Base-by-base conservation (phyloP, 176 grass and related monocot genomes). In the Aegilops speltoides region DNA sequence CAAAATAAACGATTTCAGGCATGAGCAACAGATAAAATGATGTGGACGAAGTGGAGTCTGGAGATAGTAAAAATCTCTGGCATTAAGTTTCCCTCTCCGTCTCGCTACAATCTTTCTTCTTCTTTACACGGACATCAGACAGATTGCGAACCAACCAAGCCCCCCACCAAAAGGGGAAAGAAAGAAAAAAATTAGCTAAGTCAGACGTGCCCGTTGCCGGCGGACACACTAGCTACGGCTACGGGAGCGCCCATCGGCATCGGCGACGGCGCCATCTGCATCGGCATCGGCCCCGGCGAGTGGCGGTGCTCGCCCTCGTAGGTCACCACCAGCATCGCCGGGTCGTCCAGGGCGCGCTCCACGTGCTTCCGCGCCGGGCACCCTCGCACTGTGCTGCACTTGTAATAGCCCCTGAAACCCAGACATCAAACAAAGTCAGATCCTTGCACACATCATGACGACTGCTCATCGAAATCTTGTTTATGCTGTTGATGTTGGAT, bases 351-450 rank as follows among this genome's bases (percentile, higher is more conserved):
- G 24, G 96, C 96, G 68, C 96, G 84, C 93, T 98, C 96, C 45
- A 98, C 96, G 72, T 98, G 96, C 88, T 98, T 98, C 89, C 96
- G 67, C 0, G 94, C 96, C 25, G 96, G 94, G 76, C 96, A 98
- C 0, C 96, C 96, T 0, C 96, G 64, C 1, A 96, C 90, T 1
- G 91, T 96, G 90, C 96, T 98, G 82, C 96, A 98, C 92, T 98
- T 98, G 85, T 98, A 98, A 89, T 98, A 98, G 3, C 92, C 94
- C 28, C 96, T 96, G 93, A 16, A 37, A 32, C 12, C 3, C 0
- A 37, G 0, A 2, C 1, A 1, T 0, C 0, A 0, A 45, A 2
- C 8, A 0, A 31, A 13, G 2, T 81, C 66, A 83, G 85, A 59
- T 80, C 52, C 10, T 52, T 79, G 79, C 32, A 4, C 20, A 1